Base-by-base conservation (phyloP, 805 yeast genomes). In the Candida alai region DNA sequence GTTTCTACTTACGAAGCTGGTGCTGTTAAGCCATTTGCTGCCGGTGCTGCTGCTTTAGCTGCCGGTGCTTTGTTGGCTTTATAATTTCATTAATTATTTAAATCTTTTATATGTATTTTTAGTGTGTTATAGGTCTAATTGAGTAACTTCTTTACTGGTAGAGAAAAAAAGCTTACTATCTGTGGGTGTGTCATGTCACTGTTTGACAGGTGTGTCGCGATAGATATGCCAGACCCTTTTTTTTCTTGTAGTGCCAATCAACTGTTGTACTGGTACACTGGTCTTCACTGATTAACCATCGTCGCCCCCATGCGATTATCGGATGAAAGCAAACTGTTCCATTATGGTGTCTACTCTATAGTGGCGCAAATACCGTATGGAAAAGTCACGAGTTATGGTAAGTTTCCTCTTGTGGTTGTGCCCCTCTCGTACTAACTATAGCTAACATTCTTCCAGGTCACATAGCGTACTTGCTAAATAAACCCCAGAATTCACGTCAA, bases 401-500 rank as follows among this genome's bases (percentile, higher is more conserved):
- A 10, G 68, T 49, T 30, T 5, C 5, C 22, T 18, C 21, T n/a
- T 12, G 10, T 14, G n/a, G n/a, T n/a, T n/a, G n/a, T n/a, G n/a
- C n/a, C n/a, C n/a, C n/a, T n/a, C n/a, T n/a, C n/a, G n/a, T n/a
- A n/a, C n/a, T n/a, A n/a, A 21, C 9, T 21, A 9, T 10, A 21
- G 16, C 26, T 23, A 34, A 36, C 30, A 33, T 28, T 25, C 6
- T 21, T 19, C 9, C 24, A 62, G 70, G 86, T 2, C 89, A 82
- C 50, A 74, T 84, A 6, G 93, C 93, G 0, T 69, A 70, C 40
- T 56, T 82, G 7, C 63, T 81, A 0, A 71, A 69, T 19, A 62
- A 70, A 32, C 93, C 95, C 0, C 70, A 62, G 32, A 79, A 82
- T 43, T 68, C 93, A 1, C 63, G 95, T 5, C 87, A 76, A 40